Evolutionary conservation across 257 asterid genomes (phyloP).

Genomic region (Capsicum pubescens): DNA sequence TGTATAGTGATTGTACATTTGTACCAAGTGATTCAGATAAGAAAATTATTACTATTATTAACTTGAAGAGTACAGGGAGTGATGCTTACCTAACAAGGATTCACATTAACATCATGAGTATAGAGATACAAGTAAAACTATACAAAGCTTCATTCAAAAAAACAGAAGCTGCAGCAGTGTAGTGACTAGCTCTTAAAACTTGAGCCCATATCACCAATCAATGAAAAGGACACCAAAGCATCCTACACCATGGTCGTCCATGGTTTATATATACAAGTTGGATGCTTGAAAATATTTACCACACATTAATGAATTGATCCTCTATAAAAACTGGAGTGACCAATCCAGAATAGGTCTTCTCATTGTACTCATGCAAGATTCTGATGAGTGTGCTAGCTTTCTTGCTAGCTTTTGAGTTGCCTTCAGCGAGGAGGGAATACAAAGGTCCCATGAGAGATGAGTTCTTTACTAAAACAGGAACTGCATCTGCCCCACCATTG

Average conservation of each 20-base stretch:
- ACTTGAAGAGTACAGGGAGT: not conserved
- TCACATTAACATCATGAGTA: conserved; percentile 29
- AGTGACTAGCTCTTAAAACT: conserved; percentile 63
- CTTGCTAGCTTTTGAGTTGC: conserved; percentile 62
- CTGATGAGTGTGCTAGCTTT: conserved; percentile 75
- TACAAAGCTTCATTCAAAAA: conserved; percentile 57
- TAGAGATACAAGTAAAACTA: conserved; percentile 25
- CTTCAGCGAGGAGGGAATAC: conserved; percentile 60
- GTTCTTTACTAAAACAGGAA: conserved; percentile 74
- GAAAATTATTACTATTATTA: not conserved
- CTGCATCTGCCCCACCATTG: conserved; percentile 62
- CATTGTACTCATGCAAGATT: conserved; percentile 63
- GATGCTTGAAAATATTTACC: conserved; percentile 49
- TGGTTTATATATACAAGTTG: conserved; percentile 31
- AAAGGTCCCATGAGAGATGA: conserved; percentile 58
- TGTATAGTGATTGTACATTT: not conserved
- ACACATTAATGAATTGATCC: conserved; percentile 67
- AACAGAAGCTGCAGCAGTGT: conserved; percentile 43
- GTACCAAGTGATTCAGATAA: conserved; percentile 15
- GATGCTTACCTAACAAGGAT: conserved; percentile 23
- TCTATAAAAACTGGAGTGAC: conserved; percentile 47
- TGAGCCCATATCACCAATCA: conserved; percentile 54
- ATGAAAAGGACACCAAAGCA: not conserved
- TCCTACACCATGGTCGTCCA: conserved; percentile 26
- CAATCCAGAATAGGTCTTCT: conserved; percentile 46